Percentiles rank a stretch among this genome's conserved stretches.
Evolutionary conservation across 768 basidiomycete species (phyloP).

Genomic region (Trametes cubensis): DNA sequence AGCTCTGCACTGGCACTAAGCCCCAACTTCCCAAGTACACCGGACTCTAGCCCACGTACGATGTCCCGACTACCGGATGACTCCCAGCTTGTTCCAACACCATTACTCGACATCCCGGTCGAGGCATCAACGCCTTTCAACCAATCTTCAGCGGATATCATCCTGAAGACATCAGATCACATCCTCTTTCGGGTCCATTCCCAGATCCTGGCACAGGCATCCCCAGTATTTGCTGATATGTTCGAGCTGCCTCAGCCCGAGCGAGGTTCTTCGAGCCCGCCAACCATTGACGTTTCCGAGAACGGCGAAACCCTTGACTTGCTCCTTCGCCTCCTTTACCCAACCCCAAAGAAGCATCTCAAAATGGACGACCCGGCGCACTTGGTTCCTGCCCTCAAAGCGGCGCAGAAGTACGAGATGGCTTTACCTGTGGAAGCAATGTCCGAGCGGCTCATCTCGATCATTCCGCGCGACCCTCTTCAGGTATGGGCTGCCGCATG

Average conservation of each 20-base stretch:
- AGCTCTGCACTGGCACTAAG: no score
- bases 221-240: constrained; percentile 37
- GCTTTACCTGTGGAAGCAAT: constrained; percentile 21
- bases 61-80: background rate
- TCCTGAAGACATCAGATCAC: constrained; percentile 34
- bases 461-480: background rate
- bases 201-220: constrained; percentile 34
- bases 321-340: constrained; percentile 32
- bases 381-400: constrained; percentile 27
- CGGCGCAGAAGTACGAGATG: constrained; percentile 35
- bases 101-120: background rate
- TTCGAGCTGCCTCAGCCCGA: constrained; percentile 19
- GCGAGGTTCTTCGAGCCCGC: background rate
- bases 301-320: constrained; percentile 26
- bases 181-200: constrained; percentile 35
- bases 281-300: constrained; percentile 20
- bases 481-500: constrained; percentile 19
- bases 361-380: background rate
- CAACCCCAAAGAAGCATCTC: constrained; percentile 20
- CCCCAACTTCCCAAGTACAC: no score
- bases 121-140: constrained; percentile 25
- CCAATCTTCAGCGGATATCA: constrained; percentile 30
- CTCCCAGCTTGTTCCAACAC: no score
- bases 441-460: constrained; percentile 6
- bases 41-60: no score